phyloP scores from a whole-genome alignment of 2,329 filamentous ascomycete genomes.

The Leptoxyphium fumago region DNA sequence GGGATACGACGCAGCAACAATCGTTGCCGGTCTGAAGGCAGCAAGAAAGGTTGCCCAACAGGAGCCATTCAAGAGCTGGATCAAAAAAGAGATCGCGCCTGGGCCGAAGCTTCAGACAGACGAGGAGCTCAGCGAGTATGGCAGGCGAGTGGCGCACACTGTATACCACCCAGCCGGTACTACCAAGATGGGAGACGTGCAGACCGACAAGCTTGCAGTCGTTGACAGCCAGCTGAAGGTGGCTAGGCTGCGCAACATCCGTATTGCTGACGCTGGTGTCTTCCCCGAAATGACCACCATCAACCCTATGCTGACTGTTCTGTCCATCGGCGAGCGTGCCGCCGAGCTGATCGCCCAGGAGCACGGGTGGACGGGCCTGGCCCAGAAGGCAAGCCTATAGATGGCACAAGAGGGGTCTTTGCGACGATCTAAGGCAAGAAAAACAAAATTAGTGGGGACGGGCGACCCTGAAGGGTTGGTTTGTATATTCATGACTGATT shows the following conservation, averaged over 20 bases:
- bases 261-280: conserved; percentile 74
- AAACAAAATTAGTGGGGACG: no score
- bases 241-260: conserved; percentile 54
- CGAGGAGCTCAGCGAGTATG: conserved; percentile 70
- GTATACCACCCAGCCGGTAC: conserved; percentile 85
- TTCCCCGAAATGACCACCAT: conserved; percentile 79
- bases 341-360: conserved; percentile 65
- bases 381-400: neutral
- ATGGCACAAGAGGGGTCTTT: neutral
- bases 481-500: no score
- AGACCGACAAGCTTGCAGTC: conserved; percentile 55
- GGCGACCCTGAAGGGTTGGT: no score
- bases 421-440: no score
- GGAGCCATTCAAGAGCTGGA: conserved; percentile 66
- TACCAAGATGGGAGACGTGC: conserved; percentile 73
- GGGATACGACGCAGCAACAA: conserved; percentile 70
- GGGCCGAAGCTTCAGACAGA: conserved; percentile 60
- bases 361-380: neutral
- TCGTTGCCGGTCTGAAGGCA: conserved; percentile 62
- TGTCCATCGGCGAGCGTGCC: conserved; percentile 68
- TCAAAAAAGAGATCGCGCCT: conserved; percentile 68
- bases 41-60: conserved; percentile 64
- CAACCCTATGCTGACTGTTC: conserved; percentile 82
- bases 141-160: conserved; percentile 66
- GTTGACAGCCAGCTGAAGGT: conserved; percentile 61